Base-by-base conservation (phyloP, 192 early-diverging fungal genomes). In the Allomyces javanicus region DNA sequence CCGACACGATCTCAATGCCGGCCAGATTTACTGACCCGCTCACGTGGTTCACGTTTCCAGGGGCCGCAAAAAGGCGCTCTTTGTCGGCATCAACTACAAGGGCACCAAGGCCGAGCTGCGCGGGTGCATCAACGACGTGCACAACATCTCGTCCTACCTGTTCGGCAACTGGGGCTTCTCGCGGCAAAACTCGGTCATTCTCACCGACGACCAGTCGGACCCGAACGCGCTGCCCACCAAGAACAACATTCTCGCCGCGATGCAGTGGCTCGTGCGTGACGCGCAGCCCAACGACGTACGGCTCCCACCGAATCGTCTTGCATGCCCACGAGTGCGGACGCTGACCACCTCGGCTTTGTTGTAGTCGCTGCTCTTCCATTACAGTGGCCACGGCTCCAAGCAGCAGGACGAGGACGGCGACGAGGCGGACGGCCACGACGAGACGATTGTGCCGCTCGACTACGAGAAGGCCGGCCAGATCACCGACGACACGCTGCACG, bases 81-180 rank as follows among this genome's bases (percentile, higher is more conserved):
- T 97, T 33, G 85, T 97, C 66, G 94, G 94, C 26, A 91, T 95
- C 75, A 97, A 97, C 72, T 97, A 97, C 76, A 76, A 78, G 62
- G 77, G 79, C 50, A 21, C 50, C 50, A 58, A 58, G 50, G 50
- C 50, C 50, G 50, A 58, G 50, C 50, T 90, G 26, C 74, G 78
- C 67, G 89, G 89, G 9, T 91, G 89, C 72, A 86, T 89, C 75
- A 91, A 89, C 67, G 89, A 91, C 72, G 88, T 89, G n/a, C 72
- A 76, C 40, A 88, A 87, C 72, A 81, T 91, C 24, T 77, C 76
- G 66, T 68, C 70, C 25, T 84, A 86, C 64, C 72, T 91, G 40
- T 69, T 75, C 24, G 68, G 68, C 27, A 69, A 75, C 43, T 87
- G 76, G 67, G 78, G 80, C 12, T 88, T 86, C 74, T 25, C 61